Evolutionary conservation across 2,329 filamentous ascomycete genomes (phyloP).

Genomic region (Fusarium lyarnte): DNA sequence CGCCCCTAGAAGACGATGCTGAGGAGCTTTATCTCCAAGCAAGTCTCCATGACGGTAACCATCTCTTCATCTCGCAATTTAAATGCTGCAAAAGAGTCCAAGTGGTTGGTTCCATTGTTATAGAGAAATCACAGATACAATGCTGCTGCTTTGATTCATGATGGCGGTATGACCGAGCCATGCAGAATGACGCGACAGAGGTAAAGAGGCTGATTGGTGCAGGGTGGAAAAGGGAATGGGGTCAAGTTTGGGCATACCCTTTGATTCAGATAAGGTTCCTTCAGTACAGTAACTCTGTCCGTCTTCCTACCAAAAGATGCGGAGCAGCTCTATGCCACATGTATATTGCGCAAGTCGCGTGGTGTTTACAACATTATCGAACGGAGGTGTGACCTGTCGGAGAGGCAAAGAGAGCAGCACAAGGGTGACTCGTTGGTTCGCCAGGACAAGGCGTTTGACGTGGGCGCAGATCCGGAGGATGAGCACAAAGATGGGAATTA

Average conservation of each 20-base stretch:
- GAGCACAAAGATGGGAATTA: conserved; percentile 26
- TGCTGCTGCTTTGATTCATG: conserved; percentile 42
- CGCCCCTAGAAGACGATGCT: conserved; percentile 33
- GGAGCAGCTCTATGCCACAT: conserved; percentile 39
- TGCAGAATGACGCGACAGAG: conserved; percentile 39
- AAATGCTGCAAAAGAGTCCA: conserved; percentile 40
- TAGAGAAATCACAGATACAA: conserved; percentile 47
- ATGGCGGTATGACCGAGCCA: conserved; percentile 22
- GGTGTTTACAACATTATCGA: conserved; percentile 50
- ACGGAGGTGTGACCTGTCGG: conserved; percentile 41
- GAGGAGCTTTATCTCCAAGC: conserved; percentile 37
- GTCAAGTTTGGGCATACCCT: conserved; percentile 49
- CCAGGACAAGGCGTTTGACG: conserved; percentile 17
- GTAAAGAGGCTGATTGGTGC: conserved; percentile 27
- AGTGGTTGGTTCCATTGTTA: conserved; percentile 41
- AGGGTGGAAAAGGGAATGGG: conserved; percentile 33
- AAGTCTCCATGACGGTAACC: conserved; percentile 39
- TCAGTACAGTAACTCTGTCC: conserved; percentile 29
- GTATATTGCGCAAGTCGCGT: conserved; percentile 40
- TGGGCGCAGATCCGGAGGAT: conserved; percentile 23
- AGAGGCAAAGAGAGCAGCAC: conserved; percentile 35
- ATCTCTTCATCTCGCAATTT: conserved; percentile 43
- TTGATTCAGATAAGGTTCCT: conserved; percentile 38
- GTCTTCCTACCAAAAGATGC: conserved; percentile 40
- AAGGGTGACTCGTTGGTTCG: conserved; percentile 31